Evolutionary conservation across 306 rosid genomes (phyloP).

Genomic region (Fragaria nilgerrensis): DNA sequence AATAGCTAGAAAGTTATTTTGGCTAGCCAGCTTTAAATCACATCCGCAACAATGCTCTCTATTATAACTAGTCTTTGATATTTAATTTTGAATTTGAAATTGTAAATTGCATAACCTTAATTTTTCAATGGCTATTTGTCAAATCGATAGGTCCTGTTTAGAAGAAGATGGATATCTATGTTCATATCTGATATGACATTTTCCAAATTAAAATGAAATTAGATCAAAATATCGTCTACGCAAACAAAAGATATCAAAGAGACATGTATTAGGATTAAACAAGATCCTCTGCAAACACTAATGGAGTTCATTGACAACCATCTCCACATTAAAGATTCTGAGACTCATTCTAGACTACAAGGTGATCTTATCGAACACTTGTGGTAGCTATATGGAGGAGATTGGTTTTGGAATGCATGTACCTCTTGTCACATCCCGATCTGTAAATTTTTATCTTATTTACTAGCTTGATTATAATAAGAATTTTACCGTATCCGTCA

Average conservation of each 20-base stretch:
- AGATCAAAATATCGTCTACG: neutral
- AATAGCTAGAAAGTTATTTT: neutral
- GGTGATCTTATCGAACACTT: slow-evolving; percentile 14
- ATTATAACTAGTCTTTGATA: no score
- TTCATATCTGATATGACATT: neutral
- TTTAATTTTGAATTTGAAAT: neutral
- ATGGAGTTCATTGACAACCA: neutral
- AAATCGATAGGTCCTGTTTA: neutral
- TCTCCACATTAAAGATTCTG: neutral
- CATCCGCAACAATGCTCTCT: neutral
- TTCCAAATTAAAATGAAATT: neutral
- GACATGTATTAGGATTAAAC: neutral
- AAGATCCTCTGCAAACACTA: neutral
- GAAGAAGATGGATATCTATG: neutral
- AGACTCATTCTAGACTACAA: slow-evolving; percentile 8
- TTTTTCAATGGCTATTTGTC: neutral
- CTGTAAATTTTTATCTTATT: no score
- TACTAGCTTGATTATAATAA: no score
- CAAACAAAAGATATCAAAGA: neutral
- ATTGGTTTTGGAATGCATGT: no score
- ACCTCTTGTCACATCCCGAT: no score
- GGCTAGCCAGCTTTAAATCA: neutral
- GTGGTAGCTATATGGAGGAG: neutral
- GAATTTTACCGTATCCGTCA: no score
- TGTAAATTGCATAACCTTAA: neutral